These are phyloP conservation scores for Pulveroboletus ravenelii DNA, from an alignment of 768 basidiomycete genomes.

Conservation along the genomic window DNA sequence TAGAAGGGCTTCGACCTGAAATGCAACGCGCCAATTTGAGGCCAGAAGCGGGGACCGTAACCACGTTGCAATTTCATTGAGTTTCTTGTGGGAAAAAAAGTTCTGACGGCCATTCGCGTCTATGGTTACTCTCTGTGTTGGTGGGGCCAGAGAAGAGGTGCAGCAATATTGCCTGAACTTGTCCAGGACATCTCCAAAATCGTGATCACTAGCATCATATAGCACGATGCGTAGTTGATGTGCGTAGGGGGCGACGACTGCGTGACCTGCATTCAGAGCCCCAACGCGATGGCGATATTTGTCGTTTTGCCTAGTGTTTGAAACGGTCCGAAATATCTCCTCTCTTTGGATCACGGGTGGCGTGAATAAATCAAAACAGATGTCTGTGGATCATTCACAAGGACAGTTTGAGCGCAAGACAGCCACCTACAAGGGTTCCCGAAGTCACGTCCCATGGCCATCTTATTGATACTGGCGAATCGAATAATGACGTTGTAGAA, in stretches of 20 bases:
- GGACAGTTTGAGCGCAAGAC: constrained; percentile 3
- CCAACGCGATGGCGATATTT: constrained; percentile 54
- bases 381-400: constrained; percentile 37
- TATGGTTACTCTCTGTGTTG: constrained; percentile 36
- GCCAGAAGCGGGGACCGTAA: constrained; percentile 38
- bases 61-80: constrained; percentile 43
- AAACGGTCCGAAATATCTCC: constrained; percentile 51
- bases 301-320: constrained; percentile 32
- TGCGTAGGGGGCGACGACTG: constrained; percentile 60
- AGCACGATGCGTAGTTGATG: constrained; percentile 65
- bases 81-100: constrained; percentile 48
- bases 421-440: constrained; percentile 55
- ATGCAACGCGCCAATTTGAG: constrained; percentile 57
- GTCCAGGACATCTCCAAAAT: constrained; percentile 33
- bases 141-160: constrained; percentile 41
- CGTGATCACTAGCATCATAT: constrained; percentile 40
- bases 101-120: constrained; percentile 41
- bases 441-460: constrained; percentile 56
- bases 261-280: constrained; percentile 55
- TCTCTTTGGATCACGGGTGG: constrained; percentile 63
- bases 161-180: constrained; percentile 53
- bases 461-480: constrained; percentile 54
- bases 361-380: constrained; percentile 62
- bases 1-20: constrained; percentile 71
- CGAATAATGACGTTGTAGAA: constrained; percentile 50